phyloP scores from a whole-genome alignment of 2,329 filamentous ascomycete genomes.

The Chaetomium strumarium region DNA sequence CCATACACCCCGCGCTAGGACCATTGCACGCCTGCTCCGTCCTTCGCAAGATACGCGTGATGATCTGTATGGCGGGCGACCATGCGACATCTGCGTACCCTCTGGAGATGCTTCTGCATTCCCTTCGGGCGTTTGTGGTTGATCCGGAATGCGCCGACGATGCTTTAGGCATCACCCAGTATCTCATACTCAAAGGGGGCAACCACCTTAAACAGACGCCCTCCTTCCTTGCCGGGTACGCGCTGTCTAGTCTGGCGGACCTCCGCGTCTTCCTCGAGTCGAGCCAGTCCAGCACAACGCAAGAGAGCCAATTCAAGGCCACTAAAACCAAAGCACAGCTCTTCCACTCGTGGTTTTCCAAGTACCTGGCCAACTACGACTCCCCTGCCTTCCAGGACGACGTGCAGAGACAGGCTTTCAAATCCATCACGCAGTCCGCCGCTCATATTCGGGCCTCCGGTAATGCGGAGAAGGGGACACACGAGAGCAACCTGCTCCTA shows the following conservation, averaged over 20 bases:
- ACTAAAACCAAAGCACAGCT: conserved; percentile 69
- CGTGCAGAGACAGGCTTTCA: conserved; percentile 52
- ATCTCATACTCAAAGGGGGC: conserved; percentile 66
- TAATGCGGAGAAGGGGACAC: conserved; percentile 60
- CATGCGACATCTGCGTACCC: conserved; percentile 74
- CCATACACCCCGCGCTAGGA: conserved; percentile 75
- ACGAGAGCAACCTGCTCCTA: conserved; percentile 76
- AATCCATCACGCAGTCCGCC: conserved; percentile 62
- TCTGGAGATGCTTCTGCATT: conserved; percentile 82
- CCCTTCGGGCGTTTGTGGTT: conserved; percentile 69
- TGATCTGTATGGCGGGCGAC: conserved; percentile 71
- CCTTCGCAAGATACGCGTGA: conserved; percentile 75
- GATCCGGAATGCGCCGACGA: conserved; percentile 88
- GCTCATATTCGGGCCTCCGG: conserved; percentile 61
- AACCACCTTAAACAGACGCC: conserved; percentile 59
- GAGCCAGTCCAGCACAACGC: conserved; percentile 71
- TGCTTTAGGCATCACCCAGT: conserved; percentile 78
- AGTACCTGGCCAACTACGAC: conserved; percentile 59
- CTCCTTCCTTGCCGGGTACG: conserved; percentile 74
- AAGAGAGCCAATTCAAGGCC: conserved; percentile 73
- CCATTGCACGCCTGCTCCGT: conserved; percentile 82
- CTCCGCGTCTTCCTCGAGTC: conserved; percentile 70
- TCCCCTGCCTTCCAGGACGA: conserved; percentile 46
- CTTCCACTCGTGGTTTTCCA: conserved; percentile 75
- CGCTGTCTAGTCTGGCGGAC: conserved; percentile 72